These are phyloP conservation scores for Diplogelasinospora grovesii DNA, from an alignment of 495 filamentous ascomycete genomes.

Conservation along the genomic window DNA sequence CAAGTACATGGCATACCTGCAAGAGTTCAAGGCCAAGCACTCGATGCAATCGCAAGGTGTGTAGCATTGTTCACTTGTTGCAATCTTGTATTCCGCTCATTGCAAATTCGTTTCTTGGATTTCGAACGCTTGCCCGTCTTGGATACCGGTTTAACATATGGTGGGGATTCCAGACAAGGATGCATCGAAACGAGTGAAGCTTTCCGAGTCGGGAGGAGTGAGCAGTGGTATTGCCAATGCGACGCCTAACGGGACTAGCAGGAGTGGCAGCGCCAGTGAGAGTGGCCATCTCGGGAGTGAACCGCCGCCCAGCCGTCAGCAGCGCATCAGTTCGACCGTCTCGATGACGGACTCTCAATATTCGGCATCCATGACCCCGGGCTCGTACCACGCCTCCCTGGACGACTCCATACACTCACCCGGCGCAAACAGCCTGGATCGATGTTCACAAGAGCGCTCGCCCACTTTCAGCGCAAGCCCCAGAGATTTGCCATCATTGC, in stretches of 20 bases:
- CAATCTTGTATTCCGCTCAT: too few relatives aligned
- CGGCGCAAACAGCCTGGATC: conserved; percentile 9
- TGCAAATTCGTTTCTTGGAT: too few relatives aligned
- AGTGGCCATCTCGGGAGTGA: conserved; percentile 40
- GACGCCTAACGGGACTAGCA: conserved; percentile 28
- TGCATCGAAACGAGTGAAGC: conserved; percentile 35
- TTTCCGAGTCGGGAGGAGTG: conserved; percentile 15
- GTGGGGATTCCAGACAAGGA: conserved; percentile 33
- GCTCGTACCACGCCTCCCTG: conserved; percentile 16
- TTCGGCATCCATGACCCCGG: conserved; percentile 17
- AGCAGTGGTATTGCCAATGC: conserved; percentile 29
- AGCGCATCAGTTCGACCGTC: conserved; percentile 32
- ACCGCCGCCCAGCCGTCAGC: conserved; percentile 33
- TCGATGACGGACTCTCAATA: conserved; percentile 30
- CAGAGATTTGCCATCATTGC: conserved; percentile 7
- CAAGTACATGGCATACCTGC: conserved; percentile 59
- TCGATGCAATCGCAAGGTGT: conserved; percentile 41
- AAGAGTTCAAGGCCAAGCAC: conserved; percentile 67
- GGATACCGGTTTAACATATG: conserved; percentile 3
- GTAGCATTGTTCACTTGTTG: too few relatives aligned
- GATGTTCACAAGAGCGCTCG: conserved; percentile 17
- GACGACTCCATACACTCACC: conserved; percentile 34
- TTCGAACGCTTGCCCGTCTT: background rate
- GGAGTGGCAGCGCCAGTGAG: conserved; percentile 37
- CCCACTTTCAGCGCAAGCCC: conserved; percentile 16